Evolutionary conservation across 1,139 yeast genomes (phyloP).

Genomic region (Candida smagusa): DNA sequence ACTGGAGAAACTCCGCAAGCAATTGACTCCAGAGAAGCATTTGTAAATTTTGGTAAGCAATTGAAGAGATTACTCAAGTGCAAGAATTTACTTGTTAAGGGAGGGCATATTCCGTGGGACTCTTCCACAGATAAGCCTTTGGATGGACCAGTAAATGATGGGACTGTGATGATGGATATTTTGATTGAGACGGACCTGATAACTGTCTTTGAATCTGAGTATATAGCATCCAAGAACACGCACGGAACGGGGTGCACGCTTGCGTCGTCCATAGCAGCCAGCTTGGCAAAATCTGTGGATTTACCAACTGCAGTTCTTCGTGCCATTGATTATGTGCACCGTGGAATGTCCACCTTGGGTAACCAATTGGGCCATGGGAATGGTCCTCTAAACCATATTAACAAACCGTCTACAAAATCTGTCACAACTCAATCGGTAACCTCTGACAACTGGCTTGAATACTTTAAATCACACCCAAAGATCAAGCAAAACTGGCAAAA

Average conservation of each 20-base stretch:
- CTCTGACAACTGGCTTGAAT: slow-evolving; percentile 36
- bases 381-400: slow-evolving; percentile 72
- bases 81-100: slow-evolving; percentile 65
- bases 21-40: slow-evolving; percentile 28
- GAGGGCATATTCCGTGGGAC: slow-evolving; percentile 72
- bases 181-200: slow-evolving; percentile 46
- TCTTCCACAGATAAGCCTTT: slow-evolving; percentile 15
- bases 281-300: slow-evolving; percentile 53
- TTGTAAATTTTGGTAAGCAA: slow-evolving; percentile 38
- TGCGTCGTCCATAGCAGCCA: slow-evolving; percentile 77
- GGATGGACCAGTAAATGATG: slow-evolving; percentile 12
- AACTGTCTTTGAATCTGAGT: slow-evolving; percentile 49
- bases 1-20: slow-evolving; percentile 11
- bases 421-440: not conserved
- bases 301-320: slow-evolving; percentile 50
- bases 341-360: slow-evolving; percentile 43
- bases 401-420: not conserved
- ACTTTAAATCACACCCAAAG: slow-evolving; percentile 53
- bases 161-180: slow-evolving; percentile 47
- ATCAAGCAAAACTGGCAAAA: slow-evolving; percentile 54
- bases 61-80: slow-evolving; percentile 45
- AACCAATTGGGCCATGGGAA: slow-evolving; percentile 49
- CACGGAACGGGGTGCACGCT: slow-evolving; percentile 95
- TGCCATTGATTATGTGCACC: slow-evolving; percentile 64
- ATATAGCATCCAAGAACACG: slow-evolving; percentile 50